Percentiles rank a stretch among this genome's conserved stretches.
Evolutionary conservation across 805 yeast species (phyloP).

Genomic region (Suhomyces canberraensis): DNA sequence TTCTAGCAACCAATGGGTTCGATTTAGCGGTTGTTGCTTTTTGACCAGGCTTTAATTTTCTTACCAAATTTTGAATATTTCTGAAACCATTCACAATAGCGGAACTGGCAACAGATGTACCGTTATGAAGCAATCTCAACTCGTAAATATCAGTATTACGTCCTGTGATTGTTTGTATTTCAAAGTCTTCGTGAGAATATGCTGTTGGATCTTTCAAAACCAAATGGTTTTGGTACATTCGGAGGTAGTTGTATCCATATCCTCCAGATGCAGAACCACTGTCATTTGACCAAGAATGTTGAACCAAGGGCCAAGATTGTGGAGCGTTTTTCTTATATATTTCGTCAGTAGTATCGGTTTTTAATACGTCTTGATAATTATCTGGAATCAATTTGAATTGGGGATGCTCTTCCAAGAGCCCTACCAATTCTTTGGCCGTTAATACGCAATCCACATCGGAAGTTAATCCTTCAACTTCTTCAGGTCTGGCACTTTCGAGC

Average conservation of each 20-base stretch:
- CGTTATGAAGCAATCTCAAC: conserved; percentile 48
- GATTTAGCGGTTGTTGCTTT: conserved; percentile 14
- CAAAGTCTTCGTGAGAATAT: conserved; percentile 17
- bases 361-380: not conserved
- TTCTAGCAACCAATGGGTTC: conserved; percentile 42
- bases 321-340: conserved; percentile 48
- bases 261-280: conserved; percentile 89
- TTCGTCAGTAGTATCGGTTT: conserved; percentile 10
- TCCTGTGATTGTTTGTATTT: conserved; percentile 50
- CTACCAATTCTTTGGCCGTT: conserved; percentile 83
- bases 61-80: conserved; percentile 88
- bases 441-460: conserved; percentile 89
- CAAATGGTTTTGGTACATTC: conserved; percentile 30
- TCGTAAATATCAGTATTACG: conserved; percentile 78
- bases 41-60: conserved; percentile 59
- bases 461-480: conserved; percentile 34
- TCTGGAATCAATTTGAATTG: conserved; percentile 25
- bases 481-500: conserved; percentile 88
- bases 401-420: conserved; percentile 52
- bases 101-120: conserved; percentile 45
- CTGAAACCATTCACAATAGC: conserved; percentile 84
- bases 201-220: conserved; percentile 13
- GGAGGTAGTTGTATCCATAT: conserved; percentile 68
- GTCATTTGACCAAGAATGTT: conserved; percentile 68
- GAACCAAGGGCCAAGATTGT: conserved; percentile 54